Conservation (phyloP, 2,329 filamentous ascomycete genomes). For the Rhexocercosporidium sp. region DNA sequence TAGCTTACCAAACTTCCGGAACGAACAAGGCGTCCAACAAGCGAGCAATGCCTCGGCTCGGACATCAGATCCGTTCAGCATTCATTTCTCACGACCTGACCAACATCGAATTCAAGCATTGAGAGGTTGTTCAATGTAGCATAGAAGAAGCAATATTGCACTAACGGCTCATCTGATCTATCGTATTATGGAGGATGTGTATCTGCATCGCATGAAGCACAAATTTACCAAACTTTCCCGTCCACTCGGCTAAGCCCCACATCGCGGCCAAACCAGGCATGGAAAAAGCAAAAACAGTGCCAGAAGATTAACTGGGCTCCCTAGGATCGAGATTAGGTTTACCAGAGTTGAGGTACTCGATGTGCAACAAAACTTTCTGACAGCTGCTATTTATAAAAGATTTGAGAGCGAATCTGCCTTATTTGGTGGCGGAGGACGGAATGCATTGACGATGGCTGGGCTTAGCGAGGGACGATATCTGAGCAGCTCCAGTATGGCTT, state of each 20-base stretch:
- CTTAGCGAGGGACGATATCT: background rate
- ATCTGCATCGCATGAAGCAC: background rate
- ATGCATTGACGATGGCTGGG: background rate
- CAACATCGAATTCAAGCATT: background rate
- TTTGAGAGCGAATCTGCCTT: background rate
- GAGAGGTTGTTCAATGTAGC: background rate
- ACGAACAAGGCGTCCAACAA: too few species aligned
- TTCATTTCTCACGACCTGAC: background rate
- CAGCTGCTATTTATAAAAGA: background rate
- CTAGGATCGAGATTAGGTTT: background rate
- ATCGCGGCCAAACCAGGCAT: background rate
- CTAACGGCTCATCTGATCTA: background rate
- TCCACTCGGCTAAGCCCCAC: background rate
- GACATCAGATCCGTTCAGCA: background rate
- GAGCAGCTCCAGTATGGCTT: background rate
- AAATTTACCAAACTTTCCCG: slow-evolving; percentile 5
- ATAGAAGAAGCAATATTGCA: background rate
- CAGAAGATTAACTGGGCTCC: background rate
- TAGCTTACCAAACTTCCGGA: background rate
- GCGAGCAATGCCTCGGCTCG: slow-evolving; percentile 5
- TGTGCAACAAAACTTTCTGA: background rate
- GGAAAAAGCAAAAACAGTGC: background rate
- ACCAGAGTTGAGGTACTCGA: slow-evolving; percentile 2
- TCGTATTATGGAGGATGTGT: background rate
- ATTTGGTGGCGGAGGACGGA: background rate